phyloP scores from a whole-genome alignment of 140 eudicot species.

The Senecio squalidus region DNA sequence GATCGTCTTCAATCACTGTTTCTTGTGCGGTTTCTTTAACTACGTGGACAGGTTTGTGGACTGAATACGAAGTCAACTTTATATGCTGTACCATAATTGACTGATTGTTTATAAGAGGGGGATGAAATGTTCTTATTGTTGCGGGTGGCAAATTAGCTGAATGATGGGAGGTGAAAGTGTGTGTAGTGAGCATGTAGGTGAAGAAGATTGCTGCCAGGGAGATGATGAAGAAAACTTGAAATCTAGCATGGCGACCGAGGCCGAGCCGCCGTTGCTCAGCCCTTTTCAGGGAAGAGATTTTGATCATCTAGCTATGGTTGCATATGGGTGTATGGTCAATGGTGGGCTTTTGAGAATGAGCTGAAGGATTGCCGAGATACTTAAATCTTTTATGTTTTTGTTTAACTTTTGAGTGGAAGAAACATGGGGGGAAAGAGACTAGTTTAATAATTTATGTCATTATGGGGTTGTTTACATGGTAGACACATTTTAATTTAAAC shows the following conservation, averaged over 20 bases:
- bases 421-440: slow-evolving; percentile 10
- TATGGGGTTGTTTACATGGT: not conserved
- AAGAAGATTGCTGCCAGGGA: slow-evolving; percentile 22
- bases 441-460: not conserved
- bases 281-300: slow-evolving; percentile 20
- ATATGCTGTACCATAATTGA: not conserved
- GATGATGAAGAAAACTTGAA: too few relatives aligned
- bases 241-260: slow-evolving; percentile 12
- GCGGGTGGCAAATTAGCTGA: not conserved
- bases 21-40: slow-evolving; percentile 1
- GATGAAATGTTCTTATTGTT: slow-evolving; percentile 4
- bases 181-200: slow-evolving; percentile 19
- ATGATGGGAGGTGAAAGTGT: slow-evolving; percentile 23
- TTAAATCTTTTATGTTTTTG: not conserved
- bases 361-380: not conserved
- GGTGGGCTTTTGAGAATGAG: not conserved
- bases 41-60: not conserved
- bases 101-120: slow-evolving; percentile 17
- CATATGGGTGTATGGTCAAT: not conserved
- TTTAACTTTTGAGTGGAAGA: slow-evolving; percentile 12
- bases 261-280: slow-evolving; percentile 24
- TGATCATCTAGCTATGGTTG: slow-evolving; percentile 21
- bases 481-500: too few relatives aligned
- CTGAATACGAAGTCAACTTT: slow-evolving; percentile 7
- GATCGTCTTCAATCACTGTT: slow-evolving; percentile 6